Base-by-base conservation (phyloP, 768 basidiomycete genomes). In the Naganishia antarctica region DNA sequence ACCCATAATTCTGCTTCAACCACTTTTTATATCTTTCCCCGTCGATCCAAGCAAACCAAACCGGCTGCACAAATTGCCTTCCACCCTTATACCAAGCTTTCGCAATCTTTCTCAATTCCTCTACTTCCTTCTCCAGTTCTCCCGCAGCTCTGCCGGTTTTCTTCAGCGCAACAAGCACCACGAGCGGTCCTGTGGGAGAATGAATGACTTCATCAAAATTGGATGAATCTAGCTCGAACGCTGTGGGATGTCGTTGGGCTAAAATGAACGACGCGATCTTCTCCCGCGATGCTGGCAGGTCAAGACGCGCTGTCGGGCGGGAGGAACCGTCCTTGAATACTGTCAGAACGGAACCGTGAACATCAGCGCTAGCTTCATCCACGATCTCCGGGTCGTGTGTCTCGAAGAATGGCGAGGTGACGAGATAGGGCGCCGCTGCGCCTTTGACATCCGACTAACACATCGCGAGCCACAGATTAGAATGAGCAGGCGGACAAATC, bases 31-130 rank as follows among this genome's bases (percentile, higher is more conserved):
- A 97, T 76, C 82, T 83, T 26, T 84, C 85, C 1, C 81, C 83
- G 72, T 99, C 90, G 84, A 96, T 91, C 87, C 87, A 91, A 9
- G 87, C 82, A 77, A 92, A 96, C 51, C 92, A 83, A 0, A 94
- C 86, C 41, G 78, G 65, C 60, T 74, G 45, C 66, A 66, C 51
- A 44, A 70, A 71, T 59, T 67, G 61, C 26, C 78, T 80, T 34
- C 81, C 80, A 41, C 75, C 77, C 59, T 79, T 70, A 65, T 82
- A 82, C 90, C 86, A 91, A 12, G 77, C 83, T 70, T 78, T 80
- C 0, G 82, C 85, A 6, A 86, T 79, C 66, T 83, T 82, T 28
- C 70, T 78, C 15, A 87, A 74, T 57, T 80, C 80, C 60, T 80
- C 78, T 26, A 80, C 76, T 5, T 87, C 82, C 47, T 78, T 76